phyloP scores from a whole-genome alignment of 2,329 filamentous ascomycete genomes.

The Dendryphion nanum region DNA sequence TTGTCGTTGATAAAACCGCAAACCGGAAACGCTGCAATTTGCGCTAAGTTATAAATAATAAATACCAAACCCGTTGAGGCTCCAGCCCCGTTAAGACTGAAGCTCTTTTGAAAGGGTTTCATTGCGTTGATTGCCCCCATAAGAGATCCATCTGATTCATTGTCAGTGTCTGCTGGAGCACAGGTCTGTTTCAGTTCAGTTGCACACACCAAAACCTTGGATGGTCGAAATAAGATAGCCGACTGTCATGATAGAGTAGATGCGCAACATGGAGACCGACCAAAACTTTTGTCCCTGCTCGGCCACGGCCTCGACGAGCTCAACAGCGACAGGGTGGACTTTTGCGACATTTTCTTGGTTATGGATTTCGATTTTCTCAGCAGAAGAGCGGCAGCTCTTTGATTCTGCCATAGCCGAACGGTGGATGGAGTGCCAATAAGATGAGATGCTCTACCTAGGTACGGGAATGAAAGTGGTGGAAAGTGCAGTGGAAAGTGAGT shows the following conservation, averaged over 20 bases:
- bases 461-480: too few relatives aligned
- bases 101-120: background rate
- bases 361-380: too few relatives aligned
- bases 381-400: too few relatives aligned
- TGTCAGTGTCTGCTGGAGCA: too few relatives aligned
- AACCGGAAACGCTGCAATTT: constrained; percentile 1
- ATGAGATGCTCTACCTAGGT: too few relatives aligned
- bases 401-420: too few relatives aligned
- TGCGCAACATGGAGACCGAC: background rate
- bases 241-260: background rate
- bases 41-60: background rate
- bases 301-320: background rate
- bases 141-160: background rate
- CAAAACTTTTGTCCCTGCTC: background rate
- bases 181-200: background rate
- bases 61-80: background rate
- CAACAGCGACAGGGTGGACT: too few relatives aligned
- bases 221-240: background rate
- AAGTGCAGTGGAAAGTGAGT: too few relatives aligned
- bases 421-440: too few relatives aligned
- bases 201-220: background rate
- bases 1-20: background rate
- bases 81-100: background rate
- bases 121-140: constrained; percentile 1
- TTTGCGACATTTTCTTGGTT: too few relatives aligned